These are phyloP conservation scores for Thraustochytrium striatum DNA, from an alignment of 352 stramenopile species.

Conservation along the genomic window DNA sequence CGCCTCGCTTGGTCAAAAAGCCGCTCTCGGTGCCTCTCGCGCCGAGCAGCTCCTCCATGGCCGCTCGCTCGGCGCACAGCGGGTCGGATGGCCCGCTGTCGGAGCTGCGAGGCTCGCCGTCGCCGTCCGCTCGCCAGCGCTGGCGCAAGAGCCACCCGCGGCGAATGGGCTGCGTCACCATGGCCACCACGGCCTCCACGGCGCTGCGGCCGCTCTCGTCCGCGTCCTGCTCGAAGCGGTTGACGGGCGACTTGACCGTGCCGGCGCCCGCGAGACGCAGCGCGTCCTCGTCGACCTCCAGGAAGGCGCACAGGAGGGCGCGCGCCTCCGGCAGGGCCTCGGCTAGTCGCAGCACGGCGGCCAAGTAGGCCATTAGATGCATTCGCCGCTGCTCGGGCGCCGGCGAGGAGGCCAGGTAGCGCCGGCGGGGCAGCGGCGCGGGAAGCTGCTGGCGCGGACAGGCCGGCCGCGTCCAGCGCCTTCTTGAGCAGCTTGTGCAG, in stretches of 20 bases:
- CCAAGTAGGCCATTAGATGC: slow-evolving; percentile 20
- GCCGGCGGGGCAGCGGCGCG: slow-evolving; percentile 10
- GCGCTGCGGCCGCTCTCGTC: background rate
- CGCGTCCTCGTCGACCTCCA: slow-evolving; percentile 31
- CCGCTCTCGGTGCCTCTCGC: background rate
- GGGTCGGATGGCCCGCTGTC: background rate
- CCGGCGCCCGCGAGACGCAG: background rate
- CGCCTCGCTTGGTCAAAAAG: slow-evolving; percentile 42
- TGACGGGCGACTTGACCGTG: background rate
- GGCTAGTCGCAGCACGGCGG: background rate
- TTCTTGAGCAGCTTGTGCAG: slow-evolving; percentile 34
- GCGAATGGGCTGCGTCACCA: background rate
- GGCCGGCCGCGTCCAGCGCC: background rate
- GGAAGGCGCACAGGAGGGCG: slow-evolving; percentile 18
- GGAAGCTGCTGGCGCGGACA: background rate
- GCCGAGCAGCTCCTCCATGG: background rate
- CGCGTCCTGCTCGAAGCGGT: background rate
- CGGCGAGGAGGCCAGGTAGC: background rate
- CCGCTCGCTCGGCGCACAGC: background rate
- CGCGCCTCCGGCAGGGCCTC: background rate
- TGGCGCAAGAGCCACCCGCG: background rate
- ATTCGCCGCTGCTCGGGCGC: background rate
- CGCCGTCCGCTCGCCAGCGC: background rate
- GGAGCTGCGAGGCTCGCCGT: background rate
- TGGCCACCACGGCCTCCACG: background rate